Evolutionary conservation across 2,329 filamentous ascomycete genomes (phyloP), one percentile per base, ranked within the genome.

Genomic region (Fusarium sp.): DNA sequence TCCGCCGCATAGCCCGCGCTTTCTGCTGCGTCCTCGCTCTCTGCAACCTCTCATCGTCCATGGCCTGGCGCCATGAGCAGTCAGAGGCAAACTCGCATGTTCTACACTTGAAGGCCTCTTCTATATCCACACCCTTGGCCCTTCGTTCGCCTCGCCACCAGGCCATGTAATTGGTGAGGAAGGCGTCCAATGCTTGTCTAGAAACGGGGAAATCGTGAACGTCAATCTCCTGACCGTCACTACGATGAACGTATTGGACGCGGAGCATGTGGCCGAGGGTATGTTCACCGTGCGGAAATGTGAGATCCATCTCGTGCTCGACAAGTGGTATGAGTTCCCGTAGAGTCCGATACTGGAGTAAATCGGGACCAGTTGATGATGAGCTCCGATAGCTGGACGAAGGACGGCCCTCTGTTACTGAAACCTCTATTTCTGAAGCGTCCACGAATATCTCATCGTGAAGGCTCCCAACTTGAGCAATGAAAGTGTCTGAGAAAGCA

Each of bases 41-140:
- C 16, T 79, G 73, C 2, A 83, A 65, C 7, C 76, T 72, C 79
- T 93, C 90, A 69, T 90, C 87, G 64, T 95, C 90, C 82, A 93
- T 92, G 13, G 87, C 86, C 76, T 88, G 86, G 41, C 95, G 87
- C 96, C 96, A 98, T 14, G 89, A 88, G 81, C 96, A 98, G 2
- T 86, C 87, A 3, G 94, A 92, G 0, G 88, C 90, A 81, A 98
- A 98, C 75, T 97, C 95, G 79, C 96, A 98, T 27, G 88, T 90
- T 22, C 91, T 86, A 81, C 96, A 98, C 82, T 98, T 98, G 83
- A 93, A 97, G 0, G 94, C 94, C 76, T 98, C 95, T 78, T 95
- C 92, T 8, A 97, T 88, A 8, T 90, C 87, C 4, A 98, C 95
- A 0, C 96, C 96, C 9, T 88, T 87, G 0, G 95, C 91, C 59